Base-by-base conservation (phyloP, 2,329 filamentous ascomycete genomes). In the Aspergillus caelatus region DNA sequence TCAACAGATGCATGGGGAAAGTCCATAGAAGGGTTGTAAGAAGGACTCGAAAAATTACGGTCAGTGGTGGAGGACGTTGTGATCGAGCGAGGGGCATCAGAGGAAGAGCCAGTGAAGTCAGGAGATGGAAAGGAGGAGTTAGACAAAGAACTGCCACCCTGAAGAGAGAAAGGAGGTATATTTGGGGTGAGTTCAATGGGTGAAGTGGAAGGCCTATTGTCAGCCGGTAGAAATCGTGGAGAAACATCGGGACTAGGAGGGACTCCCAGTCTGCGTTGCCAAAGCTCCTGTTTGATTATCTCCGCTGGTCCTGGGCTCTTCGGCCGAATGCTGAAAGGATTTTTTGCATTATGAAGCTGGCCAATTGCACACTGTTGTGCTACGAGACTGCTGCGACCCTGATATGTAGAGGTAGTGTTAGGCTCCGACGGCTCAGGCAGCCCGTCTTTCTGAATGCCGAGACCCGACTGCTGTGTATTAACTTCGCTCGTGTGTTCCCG, bases 111-210 rank as follows among this genome's bases (percentile, higher is more conserved):
- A n/a, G 75, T 77, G 21, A 76, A 76, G 65, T 79, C 79, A 1
- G 81, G 81, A 45, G 81, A 83, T 3, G 81, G 81, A 55, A 81
- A 80, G 11, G 79, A 76, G 10, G 80, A 80, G 60, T 78, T 78
- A 9, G 75, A 75, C 12, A 75, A 71, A 32, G 76, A 77, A 39
- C 74, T 71, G 6, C 75, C 73, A 28, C 78, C 74, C 19, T 76
- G 77, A 6, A 80, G 76, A 23, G 77, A 75, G 46, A 80, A 75
- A 32, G 74, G 77, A 30, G 81, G 76, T n/a, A 78, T 74, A 52
- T 69, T 75, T 53, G 76, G 75, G 2, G 73, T 63, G 34, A 81
- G 73, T 53, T 80, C 76, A 32, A 79, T 70, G 6, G 80, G 78
- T 12, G 80, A 80, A 32, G 80, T 79, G n/a, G 72, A 69, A 43